Evolutionary conservation across 345 rosid species (phyloP).

Genomic region (Cochlearia excelsa): DNA sequence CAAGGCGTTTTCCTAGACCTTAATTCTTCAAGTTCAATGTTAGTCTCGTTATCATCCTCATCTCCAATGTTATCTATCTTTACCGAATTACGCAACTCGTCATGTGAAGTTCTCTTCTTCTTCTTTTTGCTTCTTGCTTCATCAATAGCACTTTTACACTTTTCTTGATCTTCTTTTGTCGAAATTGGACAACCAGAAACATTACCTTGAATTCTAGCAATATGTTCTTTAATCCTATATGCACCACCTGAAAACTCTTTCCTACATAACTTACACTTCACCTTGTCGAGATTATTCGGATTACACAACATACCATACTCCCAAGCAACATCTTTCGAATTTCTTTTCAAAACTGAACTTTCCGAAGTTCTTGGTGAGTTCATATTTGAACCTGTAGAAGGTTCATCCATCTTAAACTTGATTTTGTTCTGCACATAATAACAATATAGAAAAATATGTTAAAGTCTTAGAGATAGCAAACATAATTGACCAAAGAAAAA

Average conservation of each 20-base stretch:
- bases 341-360: neutral
- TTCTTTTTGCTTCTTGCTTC: neutral
- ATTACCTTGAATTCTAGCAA: neutral
- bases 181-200: neutral
- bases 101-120: neutral
- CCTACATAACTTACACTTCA: neutral
- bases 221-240: slow-evolving; percentile 1
- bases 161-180: neutral
- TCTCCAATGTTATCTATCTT: neutral
- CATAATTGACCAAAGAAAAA: too few relatives aligned
- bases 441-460: too few relatives aligned
- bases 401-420: too few relatives aligned
- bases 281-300: neutral
- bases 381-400: neutral
- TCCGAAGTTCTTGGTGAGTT: neutral
- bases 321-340: neutral
- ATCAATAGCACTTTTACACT: neutral
- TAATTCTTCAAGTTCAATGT: neutral
- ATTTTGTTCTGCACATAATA: too few relatives aligned
- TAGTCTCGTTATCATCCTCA: neutral
- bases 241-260: slow-evolving; percentile 1
- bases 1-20: neutral
- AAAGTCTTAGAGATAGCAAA: too few relatives aligned
- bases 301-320: neutral
- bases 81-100: neutral